These are phyloP conservation scores for Adansonia rubrostipa DNA, from an alignment of 441 rosid species.

Conservation along the genomic window DNA sequence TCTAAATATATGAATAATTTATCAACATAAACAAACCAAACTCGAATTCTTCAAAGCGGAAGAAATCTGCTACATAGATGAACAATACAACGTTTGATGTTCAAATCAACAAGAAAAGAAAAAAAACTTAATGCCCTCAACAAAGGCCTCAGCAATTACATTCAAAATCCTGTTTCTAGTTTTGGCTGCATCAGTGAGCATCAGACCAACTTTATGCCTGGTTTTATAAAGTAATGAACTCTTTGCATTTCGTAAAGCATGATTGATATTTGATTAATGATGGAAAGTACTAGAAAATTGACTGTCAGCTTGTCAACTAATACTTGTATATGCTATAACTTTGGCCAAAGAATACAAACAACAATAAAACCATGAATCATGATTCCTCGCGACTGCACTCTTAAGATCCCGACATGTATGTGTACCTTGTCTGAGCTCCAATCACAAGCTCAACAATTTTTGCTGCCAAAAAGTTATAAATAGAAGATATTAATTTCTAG, in stretches of 20 bases:
- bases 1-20: neutral
- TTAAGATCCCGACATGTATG: conserved; percentile 94
- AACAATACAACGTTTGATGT: neutral
- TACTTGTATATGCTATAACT: neutral
- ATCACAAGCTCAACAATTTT: conserved; percentile 79
- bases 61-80: neutral
- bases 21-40: neutral
- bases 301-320: neutral
- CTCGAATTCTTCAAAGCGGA: neutral
- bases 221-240: neutral
- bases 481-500: neutral
- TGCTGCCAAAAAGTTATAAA: conserved; percentile 42
- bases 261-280: neutral
- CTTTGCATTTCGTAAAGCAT: neutral
- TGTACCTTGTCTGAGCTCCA: conserved; percentile 91
- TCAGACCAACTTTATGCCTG: neutral
- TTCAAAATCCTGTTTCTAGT: neutral
- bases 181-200: neutral
- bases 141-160: neutral
- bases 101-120: neutral
- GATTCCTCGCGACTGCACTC: conserved; percentile 24
- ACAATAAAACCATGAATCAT: conserved; percentile 16
- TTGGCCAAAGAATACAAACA: conserved; percentile 15
- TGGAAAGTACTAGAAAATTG: neutral
- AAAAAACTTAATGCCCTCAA: neutral